Base-by-base conservation (phyloP, 352 stramenopile genomes). In the Thraustochytrium striatum region DNA sequence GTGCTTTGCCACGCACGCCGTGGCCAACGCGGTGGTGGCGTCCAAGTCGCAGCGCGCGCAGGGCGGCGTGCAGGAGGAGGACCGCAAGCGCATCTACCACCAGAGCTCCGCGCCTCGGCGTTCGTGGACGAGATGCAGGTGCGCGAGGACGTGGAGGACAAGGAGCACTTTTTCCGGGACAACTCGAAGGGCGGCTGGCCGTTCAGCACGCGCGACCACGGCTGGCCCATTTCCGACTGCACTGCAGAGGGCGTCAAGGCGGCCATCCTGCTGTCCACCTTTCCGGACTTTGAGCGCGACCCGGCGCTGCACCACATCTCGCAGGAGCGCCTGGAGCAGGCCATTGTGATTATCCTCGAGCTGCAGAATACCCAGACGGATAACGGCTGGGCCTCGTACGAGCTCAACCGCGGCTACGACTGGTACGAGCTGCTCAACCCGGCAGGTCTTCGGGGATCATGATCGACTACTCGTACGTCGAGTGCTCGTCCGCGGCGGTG, bases 361-460 rank as follows among this genome's bases (percentile, higher is more conserved):
- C 89, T 93, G 57, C 92, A 97, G 83, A 97, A 97, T 82, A 85
- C 88, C 81, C 16, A 33, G 32, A 80, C 55, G 21, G 58, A 80
- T 2, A 28, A 80, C 25, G 88, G 91, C n/a, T 96, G 87, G 86
- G 89, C 91, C n/a, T 95, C 91, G 2, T 96, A 96, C 81, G 91
- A 96, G 85, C 94, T 94, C 78, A 94, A 92, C 78, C 85, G 91
- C 57, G 91, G 91, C 33, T 88, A 83, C 57, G 84, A 88, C 41
- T 94, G 88, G 88, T 93, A 93, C 65, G 91, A 95, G 84, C 59
- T 87, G 36, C 83, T 95, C 30, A 95, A 95, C 86, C 92, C 92
- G 5, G 89, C 90, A 96, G 78, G 90, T 94, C 0, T 97, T 97
- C 84, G 92, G 92, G n/a, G 90, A 97, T 97, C 81, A 96, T 97